phyloP scores from a whole-genome alignment of 768 basidiomycete species.

The Royoungia palumana region DNA sequence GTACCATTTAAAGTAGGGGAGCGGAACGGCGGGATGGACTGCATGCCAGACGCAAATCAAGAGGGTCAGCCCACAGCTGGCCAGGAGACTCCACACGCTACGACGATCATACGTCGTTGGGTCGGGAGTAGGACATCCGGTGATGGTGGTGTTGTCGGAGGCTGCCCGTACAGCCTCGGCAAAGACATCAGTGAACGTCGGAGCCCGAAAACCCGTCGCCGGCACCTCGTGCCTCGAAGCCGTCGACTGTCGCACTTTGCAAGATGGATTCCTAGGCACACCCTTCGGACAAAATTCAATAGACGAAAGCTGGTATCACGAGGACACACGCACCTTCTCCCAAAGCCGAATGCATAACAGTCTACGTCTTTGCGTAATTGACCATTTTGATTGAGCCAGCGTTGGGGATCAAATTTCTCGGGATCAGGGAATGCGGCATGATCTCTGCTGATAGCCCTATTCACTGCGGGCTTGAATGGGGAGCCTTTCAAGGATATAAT shows the following conservation, averaged over 20 bases:
- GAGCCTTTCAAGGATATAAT: no score
- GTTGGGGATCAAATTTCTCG: slow-evolving; percentile 52
- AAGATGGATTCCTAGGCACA: slow-evolving; percentile 62
- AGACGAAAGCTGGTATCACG: background rate
- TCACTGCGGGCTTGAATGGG: background rate
- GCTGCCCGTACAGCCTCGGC: background rate
- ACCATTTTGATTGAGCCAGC: slow-evolving; percentile 48
- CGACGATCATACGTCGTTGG: background rate
- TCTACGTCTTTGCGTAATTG: slow-evolving; percentile 45
- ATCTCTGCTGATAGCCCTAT: slow-evolving; percentile 52
- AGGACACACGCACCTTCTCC: slow-evolving; percentile 30
- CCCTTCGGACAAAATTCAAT: slow-evolving; percentile 28
- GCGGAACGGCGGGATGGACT: background rate
- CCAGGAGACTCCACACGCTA: background rate
- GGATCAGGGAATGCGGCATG: slow-evolving; percentile 55
- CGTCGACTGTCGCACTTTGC: no score
- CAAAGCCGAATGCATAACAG: slow-evolving; percentile 53
- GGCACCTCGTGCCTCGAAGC: no score
- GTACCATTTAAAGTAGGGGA: background rate
- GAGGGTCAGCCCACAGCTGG: background rate
- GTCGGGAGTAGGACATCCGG: no score
- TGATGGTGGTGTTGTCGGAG: background rate
- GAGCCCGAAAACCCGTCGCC: no score
- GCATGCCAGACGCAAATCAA: slow-evolving; percentile 2
- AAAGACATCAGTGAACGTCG: no score